Base-by-base conservation (phyloP, 345 rosid species). In the Mallotus nudiflorus region DNA sequence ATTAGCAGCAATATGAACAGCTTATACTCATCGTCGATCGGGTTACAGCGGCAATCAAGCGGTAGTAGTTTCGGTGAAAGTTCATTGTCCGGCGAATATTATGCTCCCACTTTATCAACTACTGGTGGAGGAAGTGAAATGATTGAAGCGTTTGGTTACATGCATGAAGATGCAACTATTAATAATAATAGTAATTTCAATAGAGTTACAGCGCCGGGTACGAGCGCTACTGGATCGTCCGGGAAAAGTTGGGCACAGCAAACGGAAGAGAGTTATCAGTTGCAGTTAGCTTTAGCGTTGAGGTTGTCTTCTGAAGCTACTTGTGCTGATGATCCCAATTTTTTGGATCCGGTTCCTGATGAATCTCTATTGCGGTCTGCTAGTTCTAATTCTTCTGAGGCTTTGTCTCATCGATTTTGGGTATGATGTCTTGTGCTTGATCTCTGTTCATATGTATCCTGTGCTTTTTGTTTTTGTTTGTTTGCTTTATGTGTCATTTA, bases 261-360 rank as follows among this genome's bases (percentile, higher is more conserved):
- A 85, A 96, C 99, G 69, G 99, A 96, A 78, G 99, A 96, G 91
- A 96, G 99, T 75, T 96, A 96, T 45, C 99, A 96, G 88, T 82
- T 96, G 75, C 99, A 96, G 84, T 77, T 96, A 85, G 99, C 99
- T 40, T 75, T 96, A 76, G 98, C 99, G 56, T 80, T 92, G 79
- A 83, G 99, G 76, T 88, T 96, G 59, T 90, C 98, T 1, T 88
- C 91, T 0, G 97, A 96, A 70, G 99, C 99, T 44, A 86, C 93
- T 31, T 87, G 98, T 40, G 94, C 97, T 0, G 96, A 92, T 73
- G 98, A 96, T 88, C 97, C 98, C 1, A 91, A 92, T 67, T 89
- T 90, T 83, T 80, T 96, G 80, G 98, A 92, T 89, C 91, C 98
- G 1, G 80, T 86, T 22, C 91, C 96, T 0, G 95, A 88, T 50